A percentile compares a stretch with the other conserved stretches of the same genome.
phyloP scores from a whole-genome alignment of 352 stramenopile genomes.

The Elongisporangium prolatum region DNA sequence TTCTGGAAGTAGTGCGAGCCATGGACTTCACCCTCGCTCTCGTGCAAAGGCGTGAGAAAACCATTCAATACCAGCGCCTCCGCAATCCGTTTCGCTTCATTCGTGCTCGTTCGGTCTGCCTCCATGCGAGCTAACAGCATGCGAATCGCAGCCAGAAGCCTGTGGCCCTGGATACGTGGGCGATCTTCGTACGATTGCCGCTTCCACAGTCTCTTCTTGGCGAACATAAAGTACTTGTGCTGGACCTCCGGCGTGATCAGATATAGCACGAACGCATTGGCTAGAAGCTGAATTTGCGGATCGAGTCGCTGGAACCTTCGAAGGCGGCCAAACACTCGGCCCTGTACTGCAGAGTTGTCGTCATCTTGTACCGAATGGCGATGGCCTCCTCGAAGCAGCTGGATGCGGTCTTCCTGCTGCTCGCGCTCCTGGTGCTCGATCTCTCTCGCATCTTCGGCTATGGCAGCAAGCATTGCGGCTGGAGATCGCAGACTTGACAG shows the following conservation, averaged over 20 bases:
- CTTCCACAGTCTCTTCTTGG: background rate
- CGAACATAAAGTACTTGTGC: slow-evolving; percentile 1
- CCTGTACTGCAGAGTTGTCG: slow-evolving; percentile 12
- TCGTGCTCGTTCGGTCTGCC: background rate
- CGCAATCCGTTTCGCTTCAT: slow-evolving; percentile 12
- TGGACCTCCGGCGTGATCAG: slow-evolving; percentile 15
- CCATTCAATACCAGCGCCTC: slow-evolving; percentile 28
- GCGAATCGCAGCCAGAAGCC: slow-evolving; percentile 9
- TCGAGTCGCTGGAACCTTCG: slow-evolving; percentile 26
- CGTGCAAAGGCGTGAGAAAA: slow-evolving; percentile 18
- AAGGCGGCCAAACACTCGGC: slow-evolving; percentile 32
- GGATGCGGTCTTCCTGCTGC: background rate
- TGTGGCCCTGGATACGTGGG: background rate
- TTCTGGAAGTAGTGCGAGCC: slow-evolving; percentile 4
- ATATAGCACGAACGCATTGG: slow-evolving; percentile 13
- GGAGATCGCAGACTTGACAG: background rate
- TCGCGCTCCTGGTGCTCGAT: background rate
- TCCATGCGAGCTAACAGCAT: slow-evolving; percentile 17
- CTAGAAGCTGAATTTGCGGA: slow-evolving; percentile 24
- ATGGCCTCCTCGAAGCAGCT: background rate
- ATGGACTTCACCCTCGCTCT: slow-evolving; percentile 4
- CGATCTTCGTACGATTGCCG: background rate
- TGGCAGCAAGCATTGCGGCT: background rate
- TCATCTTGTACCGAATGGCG: background rate
- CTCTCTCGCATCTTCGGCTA: background rate